Evolutionary conservation across 768 basidiomycete species (phyloP), one percentile per base, ranked within the genome.

Genomic region (Suillus alpinus): DNA sequence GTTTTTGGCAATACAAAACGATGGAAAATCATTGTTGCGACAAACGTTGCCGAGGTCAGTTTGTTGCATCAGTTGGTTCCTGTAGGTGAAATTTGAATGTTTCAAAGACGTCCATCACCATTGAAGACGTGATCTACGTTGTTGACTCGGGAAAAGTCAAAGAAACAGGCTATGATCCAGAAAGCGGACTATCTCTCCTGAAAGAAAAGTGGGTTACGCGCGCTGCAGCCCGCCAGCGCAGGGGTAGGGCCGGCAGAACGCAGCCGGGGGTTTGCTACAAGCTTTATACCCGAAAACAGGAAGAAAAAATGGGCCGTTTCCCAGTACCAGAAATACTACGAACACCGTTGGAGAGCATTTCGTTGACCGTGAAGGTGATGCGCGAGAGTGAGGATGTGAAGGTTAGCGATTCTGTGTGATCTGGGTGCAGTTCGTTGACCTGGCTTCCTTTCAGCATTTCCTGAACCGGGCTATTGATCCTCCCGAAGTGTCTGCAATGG

Each of bases 161-260:
- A 71, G 93, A 95, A 75, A 89, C 82, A 3, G 85, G 84, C 64
- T 81, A 80, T 65, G 89, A 92, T 67, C 74, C 88, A 0, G 87
- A 88, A 43, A 84, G 80, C 2, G 85, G 89, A 29, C 77, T 97
- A 65, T 89, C 92, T 32, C 77, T 81, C 55, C 75, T 98, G n/a
- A 83, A 83, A 6, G 95, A 97, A 69, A 82, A 81, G 40, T 93
- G 91, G 86, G 80, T 89, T 57, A 86, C 85, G 7, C 83, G 81
- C 61, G 95, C 95, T 0, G 89, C 91, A 3, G 91, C 88, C 2
- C 80, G 84, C 62, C 95, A 98, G 69, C 79, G 95, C 59, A 78
- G 94, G 62, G 95, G 95, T 61, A 85, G 95, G 68, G 95, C 95
- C 1, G 95, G 95, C 26, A 85, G 95, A 58, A 95, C 91, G 2